These are phyloP conservation scores for Aspergillus sp. DNA, from an alignment of 2,329 filamentous ascomycete genomes.

Conservation along the genomic window DNA sequence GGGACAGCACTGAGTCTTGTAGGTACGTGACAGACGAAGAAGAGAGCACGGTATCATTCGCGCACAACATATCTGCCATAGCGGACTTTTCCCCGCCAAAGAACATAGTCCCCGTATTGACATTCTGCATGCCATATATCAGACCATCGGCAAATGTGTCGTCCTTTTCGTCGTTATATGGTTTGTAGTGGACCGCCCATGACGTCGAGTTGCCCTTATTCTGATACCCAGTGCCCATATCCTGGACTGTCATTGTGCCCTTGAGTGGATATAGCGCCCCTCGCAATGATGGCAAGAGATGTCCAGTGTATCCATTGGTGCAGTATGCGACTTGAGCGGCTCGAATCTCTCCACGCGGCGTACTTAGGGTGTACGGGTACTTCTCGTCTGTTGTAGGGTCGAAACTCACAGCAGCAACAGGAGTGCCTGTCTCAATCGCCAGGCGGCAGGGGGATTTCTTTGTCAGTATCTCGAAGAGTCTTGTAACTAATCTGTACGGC, in stretches of 20 bases:
- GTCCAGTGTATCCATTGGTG: slow-evolving; percentile 44
- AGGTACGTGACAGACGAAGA: slow-evolving; percentile 20
- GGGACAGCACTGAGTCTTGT: slow-evolving; percentile 17
- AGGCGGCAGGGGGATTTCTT: slow-evolving; percentile 36
- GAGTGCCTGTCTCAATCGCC: slow-evolving; percentile 19
- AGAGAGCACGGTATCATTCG: slow-evolving; percentile 23
- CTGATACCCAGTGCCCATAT: slow-evolving; percentile 24
- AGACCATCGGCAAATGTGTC: slow-evolving; percentile 19
- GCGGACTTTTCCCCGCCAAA: slow-evolving; percentile 27
- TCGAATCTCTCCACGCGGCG: slow-evolving; percentile 36
- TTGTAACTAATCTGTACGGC: slow-evolving; percentile 34
- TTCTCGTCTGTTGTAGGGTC: background rate
- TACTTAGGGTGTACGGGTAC: slow-evolving; percentile 30
- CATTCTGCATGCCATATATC: slow-evolving; percentile 28
- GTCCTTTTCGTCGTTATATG: slow-evolving; percentile 20
- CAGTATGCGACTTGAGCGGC: slow-evolving; percentile 42
- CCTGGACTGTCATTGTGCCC: slow-evolving; percentile 47
- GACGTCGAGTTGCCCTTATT: slow-evolving; percentile 19
- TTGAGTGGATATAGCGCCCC: slow-evolving; percentile 41
- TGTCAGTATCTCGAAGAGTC: slow-evolving; percentile 19
- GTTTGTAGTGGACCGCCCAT: slow-evolving; percentile 32
- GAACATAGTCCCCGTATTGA: slow-evolving; percentile 26
- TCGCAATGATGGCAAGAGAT: slow-evolving; percentile 42
- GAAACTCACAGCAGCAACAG: background rate
- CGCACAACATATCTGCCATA: slow-evolving; percentile 17